phyloP scores from a whole-genome alignment of 371 early-diverging fungal genomes.

The Syncephalis plumigaleata region DNA sequence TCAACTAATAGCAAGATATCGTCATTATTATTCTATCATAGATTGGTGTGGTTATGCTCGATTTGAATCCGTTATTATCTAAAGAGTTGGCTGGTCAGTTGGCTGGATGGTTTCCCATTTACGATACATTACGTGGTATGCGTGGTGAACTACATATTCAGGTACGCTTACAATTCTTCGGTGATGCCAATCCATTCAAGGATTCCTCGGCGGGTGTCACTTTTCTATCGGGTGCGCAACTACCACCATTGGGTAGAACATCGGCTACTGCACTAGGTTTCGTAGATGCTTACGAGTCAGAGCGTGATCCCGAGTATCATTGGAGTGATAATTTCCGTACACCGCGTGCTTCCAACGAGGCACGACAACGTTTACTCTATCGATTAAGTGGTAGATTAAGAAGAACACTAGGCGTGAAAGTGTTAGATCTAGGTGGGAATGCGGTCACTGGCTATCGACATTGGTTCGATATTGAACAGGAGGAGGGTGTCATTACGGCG shows the following conservation, averaged over 20 bases:
- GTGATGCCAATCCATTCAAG: conserved; percentile 44
- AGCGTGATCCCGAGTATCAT: conserved; percentile 58
- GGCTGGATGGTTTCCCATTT: conserved; percentile 60
- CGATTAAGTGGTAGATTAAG: conserved; percentile 37
- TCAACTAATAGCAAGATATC: no score
- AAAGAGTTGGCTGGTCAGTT: conserved; percentile 24
- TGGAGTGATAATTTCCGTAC: conserved; percentile 47
- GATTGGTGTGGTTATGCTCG: conserved; percentile 41
- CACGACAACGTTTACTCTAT: conserved; percentile 38
- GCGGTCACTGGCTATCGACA: conserved; percentile 49
- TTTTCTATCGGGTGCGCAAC: conserved; percentile 30
- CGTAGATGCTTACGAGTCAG: conserved; percentile 34
- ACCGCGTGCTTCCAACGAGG: conserved; percentile 50
- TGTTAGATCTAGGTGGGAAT: conserved; percentile 46
- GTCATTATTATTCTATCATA: no score
- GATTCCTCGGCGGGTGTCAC: conserved; percentile 44
- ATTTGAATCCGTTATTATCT: conserved; percentile 45
- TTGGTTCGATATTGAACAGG: conserved; percentile 46
- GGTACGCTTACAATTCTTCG: conserved; percentile 51
- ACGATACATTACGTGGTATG: conserved; percentile 37
- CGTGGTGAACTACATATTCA: conserved; percentile 50
- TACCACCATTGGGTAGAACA: conserved; percentile 6
- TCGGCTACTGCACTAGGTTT: conserved; percentile 28
- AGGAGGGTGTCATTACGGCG: conserved; percentile 42
- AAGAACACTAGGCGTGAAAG: conserved; percentile 44